A percentile compares a stretch with the other conserved stretches of the same genome.
phyloP scores from a whole-genome alignment of 768 basidiomycete genomes.

The Daedaleopsis nitida region DNA sequence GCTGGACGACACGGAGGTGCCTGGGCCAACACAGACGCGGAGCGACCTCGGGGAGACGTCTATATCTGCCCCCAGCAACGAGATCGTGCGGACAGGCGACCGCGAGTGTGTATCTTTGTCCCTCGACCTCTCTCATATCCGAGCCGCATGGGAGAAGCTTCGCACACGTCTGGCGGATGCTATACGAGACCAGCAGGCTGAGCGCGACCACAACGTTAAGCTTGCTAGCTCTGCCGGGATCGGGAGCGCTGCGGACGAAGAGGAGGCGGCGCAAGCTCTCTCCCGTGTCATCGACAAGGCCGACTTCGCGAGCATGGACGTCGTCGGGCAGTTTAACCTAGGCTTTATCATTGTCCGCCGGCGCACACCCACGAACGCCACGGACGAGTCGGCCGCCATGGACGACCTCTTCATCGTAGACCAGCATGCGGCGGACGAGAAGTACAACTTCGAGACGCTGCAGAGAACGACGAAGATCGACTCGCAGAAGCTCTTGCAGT shows the following conservation, averaged over 20 bases:
- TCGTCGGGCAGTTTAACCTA: conserved; percentile 93
- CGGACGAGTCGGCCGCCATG: conserved; percentile 33
- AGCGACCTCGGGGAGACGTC: conserved; percentile 2
- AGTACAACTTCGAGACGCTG: conserved; percentile 95
- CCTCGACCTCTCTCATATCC: conserved; percentile 14
- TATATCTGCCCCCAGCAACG: conserved; percentile 1
- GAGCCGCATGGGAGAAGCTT: conserved; percentile 12
- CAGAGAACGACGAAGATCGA: conserved; percentile 90
- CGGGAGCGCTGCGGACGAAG: conserved; percentile 48
- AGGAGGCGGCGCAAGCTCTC: conserved; percentile 64
- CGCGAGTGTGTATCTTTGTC: conserved; percentile 7
- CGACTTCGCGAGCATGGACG: conserved; percentile 83
- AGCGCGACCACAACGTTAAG: conserved; percentile 5
- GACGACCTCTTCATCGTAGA: conserved; percentile 98
- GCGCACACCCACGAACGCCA: conserved; percentile 30
- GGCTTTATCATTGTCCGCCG: conserved; percentile 91
- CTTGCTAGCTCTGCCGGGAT: conserved; percentile 24
- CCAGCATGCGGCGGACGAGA: conserved; percentile 97
- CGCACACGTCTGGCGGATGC: conserved; percentile 1
- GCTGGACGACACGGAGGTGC: background rate
- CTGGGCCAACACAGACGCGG: background rate
- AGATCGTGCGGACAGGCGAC: conserved; percentile 17
- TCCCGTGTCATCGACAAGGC: conserved; percentile 83
- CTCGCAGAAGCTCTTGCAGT: conserved; percentile 85
- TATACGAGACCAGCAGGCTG: conserved; percentile 4